phyloP scores from a whole-genome alignment of 23 red algal genomes.

The Gracilaria vermiculophylla region DNA sequence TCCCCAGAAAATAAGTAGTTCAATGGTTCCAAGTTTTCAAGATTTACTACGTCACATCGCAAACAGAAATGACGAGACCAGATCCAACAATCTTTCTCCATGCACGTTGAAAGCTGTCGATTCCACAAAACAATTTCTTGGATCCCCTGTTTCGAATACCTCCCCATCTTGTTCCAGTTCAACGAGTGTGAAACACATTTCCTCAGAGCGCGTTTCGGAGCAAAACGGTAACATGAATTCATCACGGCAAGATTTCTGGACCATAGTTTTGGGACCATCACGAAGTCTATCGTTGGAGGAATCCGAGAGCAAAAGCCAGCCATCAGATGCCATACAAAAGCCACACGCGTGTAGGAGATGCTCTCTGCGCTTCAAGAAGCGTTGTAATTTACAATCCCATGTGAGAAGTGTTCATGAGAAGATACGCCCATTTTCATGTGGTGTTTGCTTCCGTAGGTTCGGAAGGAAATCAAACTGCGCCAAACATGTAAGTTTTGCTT shows the following conservation, averaged over 20 bases:
- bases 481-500: constrained; percentile 38
- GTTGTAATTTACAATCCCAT: constrained; percentile 56
- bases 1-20: background rate
- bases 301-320: background rate
- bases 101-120: background rate
- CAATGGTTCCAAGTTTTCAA: constrained; percentile 14
- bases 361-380: constrained; percentile 56
- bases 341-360: constrained; percentile 26
- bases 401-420: constrained; percentile 62
- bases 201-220: background rate
- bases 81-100: background rate
- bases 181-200: background rate
- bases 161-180: constrained; percentile 4
- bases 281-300: background rate
- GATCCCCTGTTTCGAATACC: background rate
- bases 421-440: constrained; percentile 35
- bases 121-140: background rate
- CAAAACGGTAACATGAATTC: background rate
- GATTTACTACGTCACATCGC: background rate
- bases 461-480: constrained; percentile 62
- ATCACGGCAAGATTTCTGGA: constrained; percentile 17
- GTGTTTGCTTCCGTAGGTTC: constrained; percentile 42
- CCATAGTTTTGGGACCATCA: background rate
- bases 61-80: background rate
- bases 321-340: constrained; percentile 6